A percentile compares a stretch with the other conserved stretches of the same genome.
Evolutionary conservation across 257 asterid species (phyloP).

Genomic region (Solanum paucissectum): DNA sequence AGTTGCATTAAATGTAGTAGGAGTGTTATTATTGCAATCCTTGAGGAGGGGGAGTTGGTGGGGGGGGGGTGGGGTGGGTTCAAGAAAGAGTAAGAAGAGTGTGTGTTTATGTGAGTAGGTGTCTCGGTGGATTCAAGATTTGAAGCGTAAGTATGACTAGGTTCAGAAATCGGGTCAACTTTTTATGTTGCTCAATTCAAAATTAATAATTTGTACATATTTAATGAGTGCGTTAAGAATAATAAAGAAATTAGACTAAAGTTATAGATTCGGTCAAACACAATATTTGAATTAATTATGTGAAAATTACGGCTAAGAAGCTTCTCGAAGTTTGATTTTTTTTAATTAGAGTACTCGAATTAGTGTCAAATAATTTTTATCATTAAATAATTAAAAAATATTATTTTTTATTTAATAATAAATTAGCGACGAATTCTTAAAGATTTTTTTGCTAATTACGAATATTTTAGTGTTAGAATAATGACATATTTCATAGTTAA

Average conservation of each 20-base stretch:
- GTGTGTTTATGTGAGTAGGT: neutral
- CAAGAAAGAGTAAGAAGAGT: neutral
- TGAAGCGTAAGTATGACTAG: neutral
- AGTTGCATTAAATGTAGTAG: slow-evolving; percentile 9
- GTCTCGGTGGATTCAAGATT: neutral
- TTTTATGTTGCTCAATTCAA: neutral
- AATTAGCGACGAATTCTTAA: no score
- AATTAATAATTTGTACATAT: neutral
- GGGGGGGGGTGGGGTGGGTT: neutral
- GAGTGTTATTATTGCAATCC: neutral
- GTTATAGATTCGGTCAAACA: neutral
- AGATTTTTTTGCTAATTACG: neutral
- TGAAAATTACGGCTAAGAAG: no score
- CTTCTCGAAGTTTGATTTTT: neutral
- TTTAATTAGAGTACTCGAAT: neutral
- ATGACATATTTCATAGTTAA: neutral
- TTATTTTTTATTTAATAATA: no score
- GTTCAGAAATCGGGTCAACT: neutral
- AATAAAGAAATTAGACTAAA: neutral
- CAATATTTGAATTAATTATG: neutral
- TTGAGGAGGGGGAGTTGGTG: neutral
- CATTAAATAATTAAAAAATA: no score
- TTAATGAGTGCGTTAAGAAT: neutral
- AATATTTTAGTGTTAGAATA: neutral
- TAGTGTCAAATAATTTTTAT: neutral